A percentile compares a stretch with the other conserved stretches of the same genome.
Evolutionary conservation across 768 basidiomycete genomes (phyloP).

Genomic region (Suillus luteus): DNA sequence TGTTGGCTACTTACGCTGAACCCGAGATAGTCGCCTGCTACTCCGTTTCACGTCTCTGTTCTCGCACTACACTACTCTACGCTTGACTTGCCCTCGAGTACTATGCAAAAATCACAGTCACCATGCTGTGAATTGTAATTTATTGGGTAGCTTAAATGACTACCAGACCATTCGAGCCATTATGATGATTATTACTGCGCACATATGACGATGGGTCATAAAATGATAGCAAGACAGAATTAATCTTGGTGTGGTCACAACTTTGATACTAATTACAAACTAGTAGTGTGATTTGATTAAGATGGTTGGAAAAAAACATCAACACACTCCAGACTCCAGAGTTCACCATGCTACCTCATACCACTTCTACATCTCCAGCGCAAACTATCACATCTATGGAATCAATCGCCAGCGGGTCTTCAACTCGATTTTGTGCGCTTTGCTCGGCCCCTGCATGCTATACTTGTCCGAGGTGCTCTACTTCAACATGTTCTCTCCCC

Average conservation of each 20-base stretch:
- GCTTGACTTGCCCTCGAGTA: background rate
- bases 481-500: conserved; percentile 69
- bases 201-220: background rate
- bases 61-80: background rate
- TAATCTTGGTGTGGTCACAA: no score
- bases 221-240: background rate
- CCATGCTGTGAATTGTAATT: background rate
- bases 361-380: background rate
- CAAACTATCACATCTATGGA: background rate
- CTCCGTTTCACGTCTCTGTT: background rate
- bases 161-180: background rate
- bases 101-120: background rate
- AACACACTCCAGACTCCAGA: background rate
- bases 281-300: background rate
- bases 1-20: background rate
- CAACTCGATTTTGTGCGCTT: conserved; percentile 43
- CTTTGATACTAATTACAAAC: no score
- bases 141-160: background rate
- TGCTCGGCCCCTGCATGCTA: conserved; percentile 62
- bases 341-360: background rate
- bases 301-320: background rate
- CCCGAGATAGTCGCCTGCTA: background rate
- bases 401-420: background rate
- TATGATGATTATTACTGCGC: background rate
- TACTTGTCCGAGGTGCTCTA: conserved; percentile 76